Evolutionary conservation across 176 grass and related monocot genomes (phyloP), one percentile per base, ranked within the genome.

Genomic region (Carex scoparia): DNA sequence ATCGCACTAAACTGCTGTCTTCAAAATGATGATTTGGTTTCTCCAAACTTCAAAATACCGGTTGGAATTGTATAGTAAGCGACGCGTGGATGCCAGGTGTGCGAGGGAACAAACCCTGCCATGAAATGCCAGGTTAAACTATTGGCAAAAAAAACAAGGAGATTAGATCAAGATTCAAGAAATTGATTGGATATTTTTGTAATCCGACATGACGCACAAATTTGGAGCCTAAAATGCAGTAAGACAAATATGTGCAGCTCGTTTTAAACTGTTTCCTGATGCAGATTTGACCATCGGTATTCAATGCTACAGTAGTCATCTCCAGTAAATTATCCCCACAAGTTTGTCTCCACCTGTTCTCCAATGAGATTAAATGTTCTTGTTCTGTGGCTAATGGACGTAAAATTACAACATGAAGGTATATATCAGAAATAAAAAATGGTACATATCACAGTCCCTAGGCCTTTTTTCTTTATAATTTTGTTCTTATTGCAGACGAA

Each of bases 121-220:
- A 56, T 57, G 74, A 35, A 78, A 57, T 57, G 27, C 73, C 73
- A 51, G 32, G 12, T 56, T 53, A 56, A 74, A 74, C 70, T 53
- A 54, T 76, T 74, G 42, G 46, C 46, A 54, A 75, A 74, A 23
- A 23, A 23, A 23, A 23, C 23, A 23, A 28, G 40, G 1, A 76
- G n/a, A 49, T 76, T 31, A 76, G 19, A 76, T 76, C 71, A 54
- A 35, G 53, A 78, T 57, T 57, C 44, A 78, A 78, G 33, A 78
- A 30, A 57, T 9, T 78, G 0, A 56, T 78, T 55, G 27, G 74
- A 78, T 78, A 57, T 9, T 57, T 78, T 78, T 78, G 51, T 78
- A 78, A 78, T 78, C 51, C 74, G 51, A 57, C 74, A 46, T 19
- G 68, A 44, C 68, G 14, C 33, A 71, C 15, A 55, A 78, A 78